phyloP scores from a whole-genome alignment of 306 rosid species.

The Coriaria nepalensis region DNA sequence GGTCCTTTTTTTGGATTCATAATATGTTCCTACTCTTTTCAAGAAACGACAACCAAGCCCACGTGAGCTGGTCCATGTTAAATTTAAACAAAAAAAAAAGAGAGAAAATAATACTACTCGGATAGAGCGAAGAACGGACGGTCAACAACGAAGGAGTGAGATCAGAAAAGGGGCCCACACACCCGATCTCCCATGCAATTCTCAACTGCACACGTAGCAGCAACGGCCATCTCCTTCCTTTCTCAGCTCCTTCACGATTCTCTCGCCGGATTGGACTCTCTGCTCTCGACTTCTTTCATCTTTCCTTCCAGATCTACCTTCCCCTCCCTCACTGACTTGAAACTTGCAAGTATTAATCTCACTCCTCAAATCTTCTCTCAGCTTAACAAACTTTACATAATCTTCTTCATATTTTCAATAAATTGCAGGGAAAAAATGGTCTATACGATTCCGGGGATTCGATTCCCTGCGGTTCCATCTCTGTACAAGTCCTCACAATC shows the following conservation, averaged over 20 bases:
- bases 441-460: constrained; percentile 61
- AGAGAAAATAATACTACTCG: neutral
- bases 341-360: neutral
- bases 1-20: too few species aligned
- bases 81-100: neutral
- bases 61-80: too few species aligned
- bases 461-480: constrained; percentile 45
- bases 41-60: too few species aligned
- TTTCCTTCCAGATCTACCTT: neutral
- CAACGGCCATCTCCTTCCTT: constrained; percentile 7
- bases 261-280: constrained; percentile 22
- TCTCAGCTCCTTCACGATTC: constrained; percentile 28
- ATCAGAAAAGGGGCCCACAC: constrained; percentile 12
- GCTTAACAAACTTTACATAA: neutral
- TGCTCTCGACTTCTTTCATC: constrained; percentile 2
- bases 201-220: constrained; percentile 25
- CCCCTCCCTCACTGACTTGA: neutral
- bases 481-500: constrained; percentile 22
- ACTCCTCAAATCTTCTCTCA: neutral
- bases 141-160: constrained; percentile 1
- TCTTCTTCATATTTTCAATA: too few species aligned
- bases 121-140: constrained; percentile 1
- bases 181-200: constrained; percentile 13
- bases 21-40: too few species aligned
- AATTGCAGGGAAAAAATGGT: constrained; percentile 27